Percentiles rank a stretch among this genome's conserved stretches.
Conservation (phyloP, 495 filamentous ascomycete species). For the Annulohypoxylon moriforme region DNA sequence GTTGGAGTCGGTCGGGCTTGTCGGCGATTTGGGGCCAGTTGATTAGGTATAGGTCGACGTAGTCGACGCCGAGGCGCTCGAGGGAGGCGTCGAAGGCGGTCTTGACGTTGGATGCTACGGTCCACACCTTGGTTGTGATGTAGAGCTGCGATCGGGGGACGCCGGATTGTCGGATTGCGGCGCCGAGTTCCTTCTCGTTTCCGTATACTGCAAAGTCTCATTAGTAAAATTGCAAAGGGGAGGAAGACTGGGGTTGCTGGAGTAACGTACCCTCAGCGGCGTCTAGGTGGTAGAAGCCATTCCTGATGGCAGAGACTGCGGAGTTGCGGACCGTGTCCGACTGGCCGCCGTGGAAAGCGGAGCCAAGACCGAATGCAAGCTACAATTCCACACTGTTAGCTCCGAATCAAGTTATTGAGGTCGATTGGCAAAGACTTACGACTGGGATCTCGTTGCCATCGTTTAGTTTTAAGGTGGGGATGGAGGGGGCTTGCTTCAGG, state of each 20-base stretch:
- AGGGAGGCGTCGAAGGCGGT: conserved; percentile 77
- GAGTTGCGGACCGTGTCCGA: conserved; percentile 67
- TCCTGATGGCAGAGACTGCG: conserved; percentile 73
- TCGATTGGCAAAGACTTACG: conserved; percentile 57
- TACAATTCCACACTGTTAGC: conserved; percentile 47
- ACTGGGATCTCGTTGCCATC: conserved; percentile 80
- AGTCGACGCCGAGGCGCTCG: conserved; percentile 77
- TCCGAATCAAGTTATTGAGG: not conserved
- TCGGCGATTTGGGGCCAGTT: conserved; percentile 78
- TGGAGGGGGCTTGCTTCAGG: conserved; percentile 46
- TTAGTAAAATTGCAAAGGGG: conserved; percentile 6
- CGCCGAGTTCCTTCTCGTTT: conserved; percentile 81
- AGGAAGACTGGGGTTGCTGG: not conserved
- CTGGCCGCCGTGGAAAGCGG: conserved; percentile 55
- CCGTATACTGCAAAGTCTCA: conserved; percentile 67
- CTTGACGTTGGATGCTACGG: conserved; percentile 66
- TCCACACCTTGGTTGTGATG: conserved; percentile 79
- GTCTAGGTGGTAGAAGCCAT: conserved; percentile 82
- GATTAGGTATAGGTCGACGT: conserved; percentile 89
- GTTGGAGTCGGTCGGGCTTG: conserved; percentile 70
- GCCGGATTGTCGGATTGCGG: conserved; percentile 75
- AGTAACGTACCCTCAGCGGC: conserved; percentile 71
- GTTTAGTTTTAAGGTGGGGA: conserved; percentile 69
- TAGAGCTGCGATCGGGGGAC: conserved; percentile 76
- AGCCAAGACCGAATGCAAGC: conserved; percentile 78